Conservation (phyloP, 2,329 filamentous ascomycete genomes). For the Phialophora chinensis region DNA sequence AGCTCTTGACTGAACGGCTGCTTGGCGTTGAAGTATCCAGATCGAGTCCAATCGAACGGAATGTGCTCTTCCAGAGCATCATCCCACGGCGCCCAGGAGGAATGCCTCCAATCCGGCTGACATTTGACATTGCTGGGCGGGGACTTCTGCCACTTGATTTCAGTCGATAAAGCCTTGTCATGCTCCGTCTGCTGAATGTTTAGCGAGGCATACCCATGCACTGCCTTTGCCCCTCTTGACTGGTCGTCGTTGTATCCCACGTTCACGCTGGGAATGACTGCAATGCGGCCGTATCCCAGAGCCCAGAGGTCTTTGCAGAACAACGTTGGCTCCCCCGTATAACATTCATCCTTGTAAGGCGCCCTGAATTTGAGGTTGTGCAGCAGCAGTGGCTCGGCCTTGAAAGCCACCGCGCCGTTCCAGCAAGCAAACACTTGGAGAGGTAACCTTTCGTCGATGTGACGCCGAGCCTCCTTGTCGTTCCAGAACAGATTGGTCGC, state of each 20-base stretch:
- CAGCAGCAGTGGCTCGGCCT: slow-evolving; percentile 56
- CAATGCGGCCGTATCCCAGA: slow-evolving; percentile 58
- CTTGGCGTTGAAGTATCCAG: slow-evolving; percentile 26
- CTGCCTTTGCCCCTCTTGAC: slow-evolving; percentile 54
- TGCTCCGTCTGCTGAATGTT: slow-evolving; percentile 28
- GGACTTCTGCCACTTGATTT: slow-evolving; percentile 36
- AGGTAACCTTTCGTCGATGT: slow-evolving; percentile 49
- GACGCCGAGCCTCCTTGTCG: slow-evolving; percentile 46
- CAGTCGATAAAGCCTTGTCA: slow-evolving; percentile 17
- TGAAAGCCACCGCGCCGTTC: slow-evolving; percentile 62
- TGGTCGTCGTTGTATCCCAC: slow-evolving; percentile 60
- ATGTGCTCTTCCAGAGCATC: slow-evolving; percentile 15
- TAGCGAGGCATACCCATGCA: slow-evolving; percentile 55
- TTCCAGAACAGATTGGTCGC: slow-evolving; percentile 62
- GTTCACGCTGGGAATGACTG: slow-evolving; percentile 62
- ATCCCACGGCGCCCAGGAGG: slow-evolving; percentile 29
- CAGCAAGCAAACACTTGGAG: slow-evolving; percentile 68
- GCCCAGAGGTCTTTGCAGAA: slow-evolving; percentile 65
- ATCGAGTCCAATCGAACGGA: slow-evolving; percentile 24
- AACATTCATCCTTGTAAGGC: slow-evolving; percentile 54
- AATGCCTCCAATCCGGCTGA: slow-evolving; percentile 25
- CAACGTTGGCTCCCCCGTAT: slow-evolving; percentile 61
- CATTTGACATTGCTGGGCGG: slow-evolving; percentile 40
- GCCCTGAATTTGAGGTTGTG: slow-evolving; percentile 55
- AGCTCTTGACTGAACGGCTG: slow-evolving; percentile 16